Percentiles rank a stretch among this genome's conserved stretches.
These are phyloP conservation scores for Rhynchosporium agropyri DNA, from an alignment of 2,329 filamentous ascomycete species.

Conservation along the genomic window DNA sequence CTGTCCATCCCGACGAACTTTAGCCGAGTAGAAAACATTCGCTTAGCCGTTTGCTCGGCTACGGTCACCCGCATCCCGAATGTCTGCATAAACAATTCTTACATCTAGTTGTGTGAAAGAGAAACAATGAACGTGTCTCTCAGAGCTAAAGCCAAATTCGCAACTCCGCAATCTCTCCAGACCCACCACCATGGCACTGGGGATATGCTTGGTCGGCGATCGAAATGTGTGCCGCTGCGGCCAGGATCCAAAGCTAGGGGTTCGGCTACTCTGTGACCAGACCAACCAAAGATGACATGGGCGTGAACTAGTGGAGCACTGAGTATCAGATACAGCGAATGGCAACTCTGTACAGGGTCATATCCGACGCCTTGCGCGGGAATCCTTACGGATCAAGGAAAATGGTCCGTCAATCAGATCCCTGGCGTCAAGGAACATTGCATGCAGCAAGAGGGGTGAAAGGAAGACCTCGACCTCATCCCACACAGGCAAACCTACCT, in stretches of 20 bases:
- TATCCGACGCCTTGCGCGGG: not conserved
- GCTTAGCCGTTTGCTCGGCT: conserved; percentile 7
- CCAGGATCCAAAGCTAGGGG: conserved; percentile 3
- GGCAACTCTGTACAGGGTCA: not conserved
- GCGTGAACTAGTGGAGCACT: conserved; percentile 4
- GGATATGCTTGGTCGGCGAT: conserved; percentile 14
- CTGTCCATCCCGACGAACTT: not conserved
- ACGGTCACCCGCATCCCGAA: not conserved
- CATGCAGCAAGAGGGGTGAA: conserved; percentile 14
- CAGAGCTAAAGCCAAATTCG: not conserved
- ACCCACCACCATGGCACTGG: conserved; percentile 17
- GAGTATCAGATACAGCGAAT: not conserved
- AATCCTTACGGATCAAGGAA: not conserved
- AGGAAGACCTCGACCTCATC: not conserved
- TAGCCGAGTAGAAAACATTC: conserved; percentile 6
- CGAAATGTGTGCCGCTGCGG: not conserved
- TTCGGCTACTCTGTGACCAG: not conserved
- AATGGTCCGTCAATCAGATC: conserved; percentile 10
- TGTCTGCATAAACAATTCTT: not conserved
- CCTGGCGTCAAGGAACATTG: conserved; percentile 6
- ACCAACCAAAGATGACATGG: not conserved
- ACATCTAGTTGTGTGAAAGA: not conserved
- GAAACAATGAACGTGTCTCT: not conserved
- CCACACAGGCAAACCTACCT: conserved; percentile 13
- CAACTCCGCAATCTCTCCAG: not conserved